A percentile compares a stretch with the other conserved stretches of the same genome.
Evolutionary conservation across 2,329 filamentous ascomycete species (phyloP).

Genomic region (Penicillium expansum): DNA sequence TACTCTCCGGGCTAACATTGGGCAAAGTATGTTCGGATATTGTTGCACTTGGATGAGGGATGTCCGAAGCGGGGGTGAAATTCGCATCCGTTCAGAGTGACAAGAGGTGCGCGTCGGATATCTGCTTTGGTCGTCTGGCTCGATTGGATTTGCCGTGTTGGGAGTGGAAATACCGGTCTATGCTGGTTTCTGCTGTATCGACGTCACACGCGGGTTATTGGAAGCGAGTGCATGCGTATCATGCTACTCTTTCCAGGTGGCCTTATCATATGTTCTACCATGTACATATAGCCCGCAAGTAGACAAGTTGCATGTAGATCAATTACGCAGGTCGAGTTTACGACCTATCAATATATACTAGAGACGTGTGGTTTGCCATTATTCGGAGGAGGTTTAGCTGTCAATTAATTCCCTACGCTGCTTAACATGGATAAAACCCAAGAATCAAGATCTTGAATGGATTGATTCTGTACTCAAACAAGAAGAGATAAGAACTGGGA

Average conservation of each 20-base stretch:
- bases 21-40: not conserved
- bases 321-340: not conserved
- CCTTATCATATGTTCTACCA: not conserved
- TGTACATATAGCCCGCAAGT: not conserved
- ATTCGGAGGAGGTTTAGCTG: not conserved
- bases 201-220: constrained; percentile 6
- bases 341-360: not conserved
- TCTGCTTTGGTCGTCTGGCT: constrained; percentile 13
- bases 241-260: not conserved
- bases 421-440: not conserved
- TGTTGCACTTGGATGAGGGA: constrained; percentile 7
- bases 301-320: not conserved
- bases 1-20: constrained; percentile 1
- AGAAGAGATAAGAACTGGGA: constrained; percentile 18
- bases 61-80: constrained; percentile 18
- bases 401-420: not conserved
- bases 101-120: constrained; percentile 11
- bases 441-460: not conserved
- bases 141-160: constrained; percentile 26
- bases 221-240: constrained; percentile 1
- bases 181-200: not conserved
- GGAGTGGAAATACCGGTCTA: constrained; percentile 22
- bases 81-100: constrained; percentile 7
- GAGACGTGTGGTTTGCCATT: not conserved
- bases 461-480: not conserved